Conservation (phyloP, 2,329 filamentous ascomycete species). For the Thelonectria discophora region DNA sequence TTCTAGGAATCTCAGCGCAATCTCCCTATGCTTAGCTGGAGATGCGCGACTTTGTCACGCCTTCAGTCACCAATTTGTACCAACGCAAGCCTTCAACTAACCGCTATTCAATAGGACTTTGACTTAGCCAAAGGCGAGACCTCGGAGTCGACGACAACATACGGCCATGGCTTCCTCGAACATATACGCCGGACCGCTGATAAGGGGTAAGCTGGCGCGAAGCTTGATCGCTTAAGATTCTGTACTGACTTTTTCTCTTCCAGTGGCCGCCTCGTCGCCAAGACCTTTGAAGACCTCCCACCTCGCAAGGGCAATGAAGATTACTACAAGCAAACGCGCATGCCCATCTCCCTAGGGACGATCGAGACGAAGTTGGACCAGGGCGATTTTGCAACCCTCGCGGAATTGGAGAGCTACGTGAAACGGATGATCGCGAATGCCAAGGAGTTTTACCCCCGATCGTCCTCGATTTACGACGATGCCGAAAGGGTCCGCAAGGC, state of each 20-base stretch:
- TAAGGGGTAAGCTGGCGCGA: constrained; percentile 71
- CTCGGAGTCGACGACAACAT: constrained; percentile 72
- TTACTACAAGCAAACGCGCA: constrained; percentile 79
- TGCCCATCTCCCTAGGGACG: constrained; percentile 81
- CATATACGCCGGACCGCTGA: constrained; percentile 80
- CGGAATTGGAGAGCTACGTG: constrained; percentile 82
- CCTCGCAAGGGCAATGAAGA: constrained; percentile 70
- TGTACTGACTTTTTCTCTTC: constrained; percentile 3
- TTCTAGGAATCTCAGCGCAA: constrained; percentile 5
- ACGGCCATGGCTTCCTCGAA: constrained; percentile 77
- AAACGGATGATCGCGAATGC: constrained; percentile 90
- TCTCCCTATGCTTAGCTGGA: not conserved
- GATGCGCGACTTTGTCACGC: constrained; percentile 20
- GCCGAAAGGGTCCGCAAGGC: constrained; percentile 88
- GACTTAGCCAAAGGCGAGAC: constrained; percentile 68
- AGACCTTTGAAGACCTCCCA: constrained; percentile 77
- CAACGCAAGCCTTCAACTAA: constrained; percentile 18
- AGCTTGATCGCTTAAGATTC: constrained; percentile 11
- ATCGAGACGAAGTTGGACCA: constrained; percentile 79
- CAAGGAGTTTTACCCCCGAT: constrained; percentile 82
- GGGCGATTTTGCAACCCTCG: constrained; percentile 74
- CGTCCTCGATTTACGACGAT: constrained; percentile 79
- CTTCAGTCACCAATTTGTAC: not conserved
- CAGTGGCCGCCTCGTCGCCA: constrained; percentile 78
- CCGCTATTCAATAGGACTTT: constrained; percentile 46